Conservation (phyloP, 148 eudicot species). For the Beta vulgaris region DNA sequence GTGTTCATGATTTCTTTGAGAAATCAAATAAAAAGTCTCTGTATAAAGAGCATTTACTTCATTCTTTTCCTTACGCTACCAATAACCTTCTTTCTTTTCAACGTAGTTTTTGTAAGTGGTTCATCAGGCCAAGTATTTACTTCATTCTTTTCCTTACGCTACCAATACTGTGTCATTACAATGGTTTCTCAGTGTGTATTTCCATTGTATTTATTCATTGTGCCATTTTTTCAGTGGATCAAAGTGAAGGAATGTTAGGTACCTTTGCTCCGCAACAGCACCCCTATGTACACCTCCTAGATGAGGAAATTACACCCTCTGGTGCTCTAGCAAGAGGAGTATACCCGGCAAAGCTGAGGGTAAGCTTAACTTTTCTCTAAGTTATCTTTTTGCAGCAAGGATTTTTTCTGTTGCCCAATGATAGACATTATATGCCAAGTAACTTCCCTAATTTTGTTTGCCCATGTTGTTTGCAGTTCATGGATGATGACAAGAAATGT, state of each 20-base stretch:
- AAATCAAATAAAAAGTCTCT: background rate
- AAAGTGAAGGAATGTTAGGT: constrained; percentile 58
- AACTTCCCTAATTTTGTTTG: background rate
- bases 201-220: background rate
- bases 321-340: constrained; percentile 66
- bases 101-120: no score
- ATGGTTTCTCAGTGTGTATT: background rate
- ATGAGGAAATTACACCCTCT: constrained; percentile 63
- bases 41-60: background rate
- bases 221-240: constrained; percentile 45
- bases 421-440: no score
- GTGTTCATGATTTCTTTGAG: background rate
- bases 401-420: background rate
- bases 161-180: background rate
- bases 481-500: constrained; percentile 59
- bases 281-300: constrained; percentile 48
- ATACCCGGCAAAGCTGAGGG: constrained; percentile 56
- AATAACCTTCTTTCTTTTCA: background rate
- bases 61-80: background rate
- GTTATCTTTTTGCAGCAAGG: background rate
- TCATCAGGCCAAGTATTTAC: no score
- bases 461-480: constrained; percentile 45
- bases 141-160: background rate
- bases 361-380: constrained; percentile 7
- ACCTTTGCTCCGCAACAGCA: constrained; percentile 63